Conservation (phyloP, 192 early-diverging fungal species). For the Coemansia sp. region DNA sequence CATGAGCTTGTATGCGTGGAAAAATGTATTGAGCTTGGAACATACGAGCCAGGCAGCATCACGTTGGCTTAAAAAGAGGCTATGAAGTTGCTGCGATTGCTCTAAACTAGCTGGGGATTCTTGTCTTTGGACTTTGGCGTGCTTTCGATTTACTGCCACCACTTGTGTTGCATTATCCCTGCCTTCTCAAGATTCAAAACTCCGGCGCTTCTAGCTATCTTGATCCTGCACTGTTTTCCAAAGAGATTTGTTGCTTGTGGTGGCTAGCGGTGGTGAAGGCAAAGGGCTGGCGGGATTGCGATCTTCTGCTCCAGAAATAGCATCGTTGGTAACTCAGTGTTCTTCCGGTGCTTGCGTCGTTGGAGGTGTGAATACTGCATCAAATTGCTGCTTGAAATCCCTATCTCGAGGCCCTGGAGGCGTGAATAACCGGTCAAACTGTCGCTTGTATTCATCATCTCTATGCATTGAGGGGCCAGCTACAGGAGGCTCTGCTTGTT, state of each 20-base stretch:
- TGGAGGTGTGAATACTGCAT: conserved; percentile 23
- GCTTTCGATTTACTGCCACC: too few species aligned
- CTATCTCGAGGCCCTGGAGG: neutral
- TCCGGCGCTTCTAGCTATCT: too few species aligned
- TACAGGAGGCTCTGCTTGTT: conserved; percentile 23
- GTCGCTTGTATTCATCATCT: neutral
- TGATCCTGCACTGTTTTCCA: too few species aligned
- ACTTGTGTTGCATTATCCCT: too few species aligned
- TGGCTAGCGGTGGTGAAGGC: conserved; percentile 17
- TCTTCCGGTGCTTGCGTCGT: conserved; percentile 38
- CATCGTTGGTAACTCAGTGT: neutral
- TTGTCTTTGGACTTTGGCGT: too few species aligned
- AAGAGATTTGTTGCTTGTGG: neutral
- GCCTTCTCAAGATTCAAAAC: too few species aligned
- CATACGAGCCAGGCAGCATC: too few species aligned
- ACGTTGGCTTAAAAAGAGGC: too few species aligned
- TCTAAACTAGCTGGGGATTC: too few species aligned
- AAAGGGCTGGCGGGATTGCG: conserved; percentile 11
- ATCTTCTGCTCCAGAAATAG: neutral
- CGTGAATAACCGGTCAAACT: conserved; percentile 19
- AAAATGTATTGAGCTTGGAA: too few species aligned
- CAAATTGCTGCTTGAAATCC: conserved; percentile 1
- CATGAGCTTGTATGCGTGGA: too few species aligned
- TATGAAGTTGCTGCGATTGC: too few species aligned
- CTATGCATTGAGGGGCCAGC: neutral